These are phyloP conservation scores for Puccinia polysora DNA, from an alignment of 1,284 basidiomycete genomes.

Conservation along the genomic window DNA sequence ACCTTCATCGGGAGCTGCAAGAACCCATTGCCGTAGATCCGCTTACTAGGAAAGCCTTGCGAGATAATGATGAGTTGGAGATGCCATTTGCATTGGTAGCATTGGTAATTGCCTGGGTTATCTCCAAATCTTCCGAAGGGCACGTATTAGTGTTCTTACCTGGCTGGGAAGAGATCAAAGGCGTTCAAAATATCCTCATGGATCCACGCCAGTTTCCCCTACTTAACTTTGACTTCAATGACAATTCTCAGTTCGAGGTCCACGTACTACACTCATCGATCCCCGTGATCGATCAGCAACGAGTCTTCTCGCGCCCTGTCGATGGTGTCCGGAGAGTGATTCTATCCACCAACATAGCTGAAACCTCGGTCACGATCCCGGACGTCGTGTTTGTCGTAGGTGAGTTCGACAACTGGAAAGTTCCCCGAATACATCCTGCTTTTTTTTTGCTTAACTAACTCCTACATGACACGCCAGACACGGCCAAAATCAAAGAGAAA, in stretches of 20 bases:
- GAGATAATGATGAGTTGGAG: slow-evolving; percentile 66
- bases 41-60: slow-evolving; percentile 46
- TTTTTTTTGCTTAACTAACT: background rate
- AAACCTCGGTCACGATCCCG: slow-evolving; percentile 92
- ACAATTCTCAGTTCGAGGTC: slow-evolving; percentile 64
- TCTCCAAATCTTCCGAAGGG: slow-evolving; percentile 70
- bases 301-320: slow-evolving; percentile 64
- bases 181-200: slow-evolving; percentile 67
- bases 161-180: slow-evolving; percentile 85
- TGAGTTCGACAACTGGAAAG: background rate
- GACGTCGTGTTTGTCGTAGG: slow-evolving; percentile 74
- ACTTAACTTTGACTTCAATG: slow-evolving; percentile 63
- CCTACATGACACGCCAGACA: slow-evolving; percentile 57
- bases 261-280: slow-evolving; percentile 88
- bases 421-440: background rate
- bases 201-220: slow-evolving; percentile 58
- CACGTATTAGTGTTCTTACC: slow-evolving; percentile 79
- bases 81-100: slow-evolving; percentile 78
- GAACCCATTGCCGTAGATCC: slow-evolving; percentile 46
- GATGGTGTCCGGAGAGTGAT: slow-evolving; percentile 40
- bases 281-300: slow-evolving; percentile 81
- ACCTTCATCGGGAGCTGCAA: slow-evolving; percentile 70
- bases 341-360: slow-evolving; percentile 82
- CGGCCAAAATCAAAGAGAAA: slow-evolving; percentile 82
- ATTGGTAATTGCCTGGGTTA: slow-evolving; percentile 72